Evolutionary conservation across 2,329 filamentous ascomycete species (phyloP).

Genomic region (Pseudomassariella vexata): DNA sequence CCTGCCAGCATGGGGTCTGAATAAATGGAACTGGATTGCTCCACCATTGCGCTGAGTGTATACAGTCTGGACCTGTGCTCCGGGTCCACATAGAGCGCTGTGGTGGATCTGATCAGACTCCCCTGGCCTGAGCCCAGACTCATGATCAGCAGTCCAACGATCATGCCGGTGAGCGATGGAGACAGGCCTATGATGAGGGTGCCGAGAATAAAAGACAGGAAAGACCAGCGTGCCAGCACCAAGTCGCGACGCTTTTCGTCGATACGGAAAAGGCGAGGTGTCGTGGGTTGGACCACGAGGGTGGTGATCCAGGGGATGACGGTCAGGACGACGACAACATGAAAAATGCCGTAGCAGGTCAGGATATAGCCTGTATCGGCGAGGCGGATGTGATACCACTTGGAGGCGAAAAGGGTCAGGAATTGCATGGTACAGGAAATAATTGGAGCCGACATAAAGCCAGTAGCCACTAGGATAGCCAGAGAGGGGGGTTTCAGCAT

Average conservation of each 20-base stretch:
- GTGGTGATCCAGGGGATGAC: constrained; percentile 19
- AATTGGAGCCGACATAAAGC: constrained; percentile 13
- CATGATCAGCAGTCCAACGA: constrained; percentile 22
- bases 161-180: constrained; percentile 17
- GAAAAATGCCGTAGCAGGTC: constrained; percentile 21
- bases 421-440: constrained; percentile 14
- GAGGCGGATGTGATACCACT: constrained; percentile 21
- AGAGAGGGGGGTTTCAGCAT: constrained; percentile 18
- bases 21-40: constrained; percentile 18
- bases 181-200: constrained; percentile 20
- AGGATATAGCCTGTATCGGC: constrained; percentile 24
- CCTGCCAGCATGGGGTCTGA: constrained; percentile 20
- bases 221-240: constrained; percentile 19
- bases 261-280: constrained; percentile 15
- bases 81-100: constrained; percentile 17
- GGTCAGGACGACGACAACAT: constrained; percentile 17
- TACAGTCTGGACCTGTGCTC: constrained; percentile 23
- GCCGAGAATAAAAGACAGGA: constrained; percentile 13
- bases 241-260: constrained; percentile 22
- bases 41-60: constrained; percentile 17
- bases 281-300: constrained; percentile 12
- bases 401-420: constrained; percentile 24
- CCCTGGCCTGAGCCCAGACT: constrained; percentile 19
- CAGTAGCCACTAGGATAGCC: constrained; percentile 15
- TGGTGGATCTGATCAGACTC: constrained; percentile 20